phyloP scores from a whole-genome alignment of 495 filamentous ascomycete genomes.

The Hypoxylon subgilvum region DNA sequence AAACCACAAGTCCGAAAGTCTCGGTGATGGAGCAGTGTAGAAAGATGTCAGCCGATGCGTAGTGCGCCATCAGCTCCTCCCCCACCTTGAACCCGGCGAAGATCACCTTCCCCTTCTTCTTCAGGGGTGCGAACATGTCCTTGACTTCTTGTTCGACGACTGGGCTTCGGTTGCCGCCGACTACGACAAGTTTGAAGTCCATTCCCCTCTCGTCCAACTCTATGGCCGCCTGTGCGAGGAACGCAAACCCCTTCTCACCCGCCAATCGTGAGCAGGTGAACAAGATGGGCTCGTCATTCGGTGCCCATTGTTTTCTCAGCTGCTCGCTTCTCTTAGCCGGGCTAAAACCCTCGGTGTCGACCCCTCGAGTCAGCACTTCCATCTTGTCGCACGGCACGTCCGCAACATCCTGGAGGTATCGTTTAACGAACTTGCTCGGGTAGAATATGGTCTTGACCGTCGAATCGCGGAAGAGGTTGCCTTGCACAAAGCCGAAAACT shows the following conservation, averaged over 20 bases:
- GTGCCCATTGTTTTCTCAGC: conserved; percentile 57
- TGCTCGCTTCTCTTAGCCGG: conserved; percentile 54
- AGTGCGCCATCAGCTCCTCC: conserved; percentile 58
- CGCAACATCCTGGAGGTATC: conserved; percentile 57
- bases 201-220: conserved; percentile 59
- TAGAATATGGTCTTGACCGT: conserved; percentile 68
- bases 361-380: conserved; percentile 63
- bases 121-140: conserved; percentile 54
- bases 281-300: conserved; percentile 64
- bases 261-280: conserved; percentile 65
- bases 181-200: conserved; percentile 64
- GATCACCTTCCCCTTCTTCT: conserved; percentile 53
- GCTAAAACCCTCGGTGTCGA: conserved; percentile 63
- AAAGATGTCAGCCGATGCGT: conserved; percentile 67
- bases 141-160: conserved; percentile 62
- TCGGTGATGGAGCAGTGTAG: conserved; percentile 70
- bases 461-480: conserved; percentile 62
- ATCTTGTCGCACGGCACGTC: conserved; percentile 57
- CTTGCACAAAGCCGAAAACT: conserved; percentile 61
- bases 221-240: conserved; percentile 58
- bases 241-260: conserved; percentile 70
- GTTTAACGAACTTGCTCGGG: conserved; percentile 60
- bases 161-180: conserved; percentile 66
- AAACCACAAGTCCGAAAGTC: conserved; percentile 68
- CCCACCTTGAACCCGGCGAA: conserved; percentile 66